A percentile compares a stretch with the other conserved stretches of the same genome.
Conservation (phyloP, 805 yeast genomes). For the Ogataea methylovora region DNA sequence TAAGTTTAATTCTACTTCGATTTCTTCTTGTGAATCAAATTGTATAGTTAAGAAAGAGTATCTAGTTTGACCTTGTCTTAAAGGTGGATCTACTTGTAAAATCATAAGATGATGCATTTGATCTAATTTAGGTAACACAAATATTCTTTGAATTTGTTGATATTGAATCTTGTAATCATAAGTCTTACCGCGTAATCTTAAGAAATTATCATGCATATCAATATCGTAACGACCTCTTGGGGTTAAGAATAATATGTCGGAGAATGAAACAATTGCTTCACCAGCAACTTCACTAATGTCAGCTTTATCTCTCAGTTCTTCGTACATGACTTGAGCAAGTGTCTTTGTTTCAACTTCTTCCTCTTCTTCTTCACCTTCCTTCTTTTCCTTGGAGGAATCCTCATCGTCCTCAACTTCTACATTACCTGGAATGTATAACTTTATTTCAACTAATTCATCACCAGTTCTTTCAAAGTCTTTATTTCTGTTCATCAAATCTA, state of each 20-base stretch:
- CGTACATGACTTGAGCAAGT: slow-evolving; percentile 83
- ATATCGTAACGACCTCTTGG: slow-evolving; percentile 99
- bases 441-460: slow-evolving; percentile 91
- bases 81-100: slow-evolving; percentile 91
- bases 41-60: slow-evolving; percentile 90
- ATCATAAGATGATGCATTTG: slow-evolving; percentile 84
- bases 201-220: slow-evolving; percentile 81
- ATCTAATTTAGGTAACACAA: slow-evolving; percentile 90
- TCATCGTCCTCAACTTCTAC: slow-evolving; percentile 34
- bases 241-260: slow-evolving; percentile 85
- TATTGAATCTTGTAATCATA: slow-evolving; percentile 95
- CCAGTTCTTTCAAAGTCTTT: slow-evolving; percentile 64
- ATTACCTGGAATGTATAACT: slow-evolving; percentile 89
- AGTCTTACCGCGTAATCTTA: slow-evolving; percentile 93
- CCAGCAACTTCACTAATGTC: slow-evolving; percentile 93
- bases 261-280: slow-evolving; percentile 88
- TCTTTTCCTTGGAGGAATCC: slow-evolving; percentile 14
- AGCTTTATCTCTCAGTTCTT: slow-evolving; percentile 85
- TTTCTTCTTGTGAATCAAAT: slow-evolving; percentile 82
- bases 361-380: slow-evolving; percentile 18
- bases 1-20: slow-evolving; percentile 81
- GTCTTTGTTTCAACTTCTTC: slow-evolving; percentile 42
- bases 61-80: slow-evolving; percentile 96
- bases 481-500: slow-evolving; percentile 44
- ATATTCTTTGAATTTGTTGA: slow-evolving; percentile 81